Conservation (phyloP, 2,329 filamentous ascomycete genomes). For the Sporothrix inflata region DNA sequence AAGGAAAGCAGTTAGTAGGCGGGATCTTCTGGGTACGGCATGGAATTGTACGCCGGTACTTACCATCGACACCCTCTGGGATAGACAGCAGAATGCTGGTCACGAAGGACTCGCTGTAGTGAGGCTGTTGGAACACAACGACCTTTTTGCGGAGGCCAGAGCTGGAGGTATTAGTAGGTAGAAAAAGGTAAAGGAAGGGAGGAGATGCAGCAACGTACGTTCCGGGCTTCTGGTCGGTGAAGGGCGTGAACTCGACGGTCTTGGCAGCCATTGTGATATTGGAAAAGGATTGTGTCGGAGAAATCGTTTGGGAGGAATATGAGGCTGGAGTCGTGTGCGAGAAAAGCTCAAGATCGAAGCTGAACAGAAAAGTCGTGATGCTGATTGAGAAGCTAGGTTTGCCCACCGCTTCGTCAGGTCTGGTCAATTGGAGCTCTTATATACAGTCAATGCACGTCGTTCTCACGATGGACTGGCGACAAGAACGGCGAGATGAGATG, state of each 20-base stretch:
- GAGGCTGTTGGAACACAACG: slow-evolving; percentile 89
- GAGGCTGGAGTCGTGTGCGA: background rate
- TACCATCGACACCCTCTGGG: slow-evolving; percentile 85
- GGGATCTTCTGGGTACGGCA: slow-evolving; percentile 31
- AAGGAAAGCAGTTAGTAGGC: background rate
- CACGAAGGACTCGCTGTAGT: slow-evolving; percentile 97
- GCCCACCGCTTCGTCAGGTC: background rate
- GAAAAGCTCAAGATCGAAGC: background rate
- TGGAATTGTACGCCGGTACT: background rate
- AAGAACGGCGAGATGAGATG: background rate
- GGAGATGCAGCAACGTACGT: slow-evolving; percentile 71
- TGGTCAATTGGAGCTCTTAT: slow-evolving; percentile 3
- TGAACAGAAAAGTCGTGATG: background rate
- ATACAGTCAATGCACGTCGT: background rate
- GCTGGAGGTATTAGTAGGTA: slow-evolving; percentile 50
- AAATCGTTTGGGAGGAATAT: background rate
- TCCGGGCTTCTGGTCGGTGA: slow-evolving; percentile 97
- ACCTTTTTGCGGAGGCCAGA: slow-evolving; percentile 99
- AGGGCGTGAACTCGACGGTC: slow-evolving; percentile 81
- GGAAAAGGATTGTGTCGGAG: background rate
- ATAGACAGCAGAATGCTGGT: slow-evolving; percentile 94
- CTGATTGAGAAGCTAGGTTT: background rate
- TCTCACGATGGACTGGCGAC: background rate
- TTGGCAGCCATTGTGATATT: slow-evolving; percentile 63
- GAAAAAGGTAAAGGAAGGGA: background rate